Conservation (phyloP, 768 basidiomycete genomes). For the Trametes maxima region DNA sequence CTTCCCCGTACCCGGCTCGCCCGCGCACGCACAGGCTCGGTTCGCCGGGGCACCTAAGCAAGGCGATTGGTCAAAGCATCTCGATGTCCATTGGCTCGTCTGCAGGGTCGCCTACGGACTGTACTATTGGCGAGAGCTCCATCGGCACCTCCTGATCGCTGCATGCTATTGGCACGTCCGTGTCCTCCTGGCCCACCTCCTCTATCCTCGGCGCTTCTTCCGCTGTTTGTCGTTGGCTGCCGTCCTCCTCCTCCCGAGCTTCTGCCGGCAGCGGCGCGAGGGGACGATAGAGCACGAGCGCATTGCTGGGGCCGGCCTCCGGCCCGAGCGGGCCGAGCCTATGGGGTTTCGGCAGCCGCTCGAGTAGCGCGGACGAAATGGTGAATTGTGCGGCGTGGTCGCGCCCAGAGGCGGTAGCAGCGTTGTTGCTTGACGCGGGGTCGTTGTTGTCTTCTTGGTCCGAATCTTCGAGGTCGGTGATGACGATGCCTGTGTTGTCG, state of each 20-base stretch:
- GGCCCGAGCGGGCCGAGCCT: conserved; percentile 12
- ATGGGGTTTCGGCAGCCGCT: conserved; percentile 18
- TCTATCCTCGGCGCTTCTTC: conserved; percentile 6
- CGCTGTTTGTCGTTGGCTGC: background rate
- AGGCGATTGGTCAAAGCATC: conserved; percentile 23
- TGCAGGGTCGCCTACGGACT: conserved; percentile 7
- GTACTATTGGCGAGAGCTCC: conserved; percentile 17
- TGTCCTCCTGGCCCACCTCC: conserved; percentile 11
- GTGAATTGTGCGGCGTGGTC: conserved; percentile 15
- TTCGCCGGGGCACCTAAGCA: too few relatives aligned
- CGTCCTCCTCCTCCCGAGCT: conserved; percentile 1
- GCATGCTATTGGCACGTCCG: conserved; percentile 7
- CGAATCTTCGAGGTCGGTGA: conserved; percentile 52
- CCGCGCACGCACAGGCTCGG: background rate
- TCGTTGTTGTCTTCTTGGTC: conserved; percentile 34
- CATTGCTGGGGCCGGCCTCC: conserved; percentile 23
- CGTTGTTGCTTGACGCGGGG: conserved; percentile 8
- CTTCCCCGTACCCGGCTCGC: too few relatives aligned
- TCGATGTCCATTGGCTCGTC: conserved; percentile 35
- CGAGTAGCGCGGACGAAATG: conserved; percentile 29
- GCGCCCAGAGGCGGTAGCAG: too few relatives aligned
- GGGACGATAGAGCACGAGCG: conserved; percentile 35
- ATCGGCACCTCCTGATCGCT: conserved; percentile 10
- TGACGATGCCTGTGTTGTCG: conserved; percentile 54
- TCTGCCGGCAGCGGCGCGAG: conserved; percentile 11